Base-by-base conservation (phyloP, 2,329 filamentous ascomycete species). In the Kalmusia sp. region DNA sequence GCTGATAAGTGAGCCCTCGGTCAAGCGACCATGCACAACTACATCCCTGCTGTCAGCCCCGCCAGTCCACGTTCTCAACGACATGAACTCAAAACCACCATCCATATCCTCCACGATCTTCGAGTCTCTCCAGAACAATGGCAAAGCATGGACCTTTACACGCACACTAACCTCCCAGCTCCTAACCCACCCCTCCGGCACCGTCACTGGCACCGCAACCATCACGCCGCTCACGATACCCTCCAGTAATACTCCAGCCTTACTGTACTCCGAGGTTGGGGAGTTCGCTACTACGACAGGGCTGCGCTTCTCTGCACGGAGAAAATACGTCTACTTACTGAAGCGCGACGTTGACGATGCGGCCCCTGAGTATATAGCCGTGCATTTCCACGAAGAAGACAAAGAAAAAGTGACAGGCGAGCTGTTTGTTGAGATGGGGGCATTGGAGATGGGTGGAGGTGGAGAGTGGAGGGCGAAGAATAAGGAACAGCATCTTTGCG, bases 301-400 rank as follows among this genome's bases (percentile, higher is more conserved):
- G 0, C 69, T 87, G 25, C 73, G 75, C 1, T 87, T 91, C 70
- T 77, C 74, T 6, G 86, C 85, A 0, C 83, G 80, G n/a, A 77
- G 86, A 28, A 82, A 87, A 12, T 93, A 93, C 63, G 80, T 91
- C 1, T 92, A 89, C 79, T 82, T 88, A 0, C 90, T 91, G 56
- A 77, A 83, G 12, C 9, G 22, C 4, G n/a, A 25, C 11, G n/a
- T 6, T 4, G 1, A 34, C 6, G n/a, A n/a, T n/a, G n/a, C 12
- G 1, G 14, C 17, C 2, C 9, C 5, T 6, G 15, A 50, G 2
- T 50, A 51, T 19, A 58, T 59, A 2, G 37, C 49, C 1, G 49
- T 63, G 3, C 47, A 50, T 6, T 67, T 68, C 44, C 58, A 59
- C 48, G 54, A 62, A 33, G 62, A 66, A 17, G 62, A 52, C 0